Evolutionary conservation across 495 filamentous ascomycete genomes (phyloP).

Genomic region (Annulohypoxylon nitens): DNA sequence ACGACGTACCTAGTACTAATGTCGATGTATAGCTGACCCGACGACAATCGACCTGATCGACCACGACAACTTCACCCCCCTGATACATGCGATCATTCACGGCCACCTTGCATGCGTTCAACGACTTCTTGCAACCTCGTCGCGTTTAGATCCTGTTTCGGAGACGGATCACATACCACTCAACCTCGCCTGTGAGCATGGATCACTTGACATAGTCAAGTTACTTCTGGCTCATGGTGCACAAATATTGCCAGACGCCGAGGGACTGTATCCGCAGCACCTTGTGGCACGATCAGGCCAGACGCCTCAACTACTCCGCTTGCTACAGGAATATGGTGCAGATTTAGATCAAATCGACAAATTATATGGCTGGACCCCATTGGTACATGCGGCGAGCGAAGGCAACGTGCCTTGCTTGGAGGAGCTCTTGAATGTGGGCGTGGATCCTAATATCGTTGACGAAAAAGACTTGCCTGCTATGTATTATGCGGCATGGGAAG

Average conservation of each 20-base stretch:
- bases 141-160: constrained; percentile 82
- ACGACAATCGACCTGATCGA: constrained; percentile 86
- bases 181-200: constrained; percentile 94
- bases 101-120: constrained; percentile 81
- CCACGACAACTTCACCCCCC: constrained; percentile 95
- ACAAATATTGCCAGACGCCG: constrained; percentile 86
- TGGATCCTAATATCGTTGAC: constrained; percentile 80
- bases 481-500: constrained; percentile 99
- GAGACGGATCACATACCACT: constrained; percentile 94
- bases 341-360: constrained; percentile 94
- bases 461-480: constrained; percentile 94
- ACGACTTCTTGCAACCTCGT: constrained; percentile 76
- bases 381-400: constrained; percentile 97
- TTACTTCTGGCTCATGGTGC: constrained; percentile 84
- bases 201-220: constrained; percentile 82
- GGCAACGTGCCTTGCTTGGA: constrained; percentile 90
- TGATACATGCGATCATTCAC: constrained; percentile 95
- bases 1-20: constrained; percentile 26
- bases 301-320: constrained; percentile 78
- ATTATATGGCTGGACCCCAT: constrained; percentile 94
- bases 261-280: constrained; percentile 97
- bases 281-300: constrained; percentile 92
- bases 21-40: constrained; percentile 55
- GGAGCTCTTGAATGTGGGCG: constrained; percentile 80
- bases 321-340: constrained; percentile 88